These are phyloP conservation scores for Daldinia concentrica DNA, from an alignment of 495 filamentous ascomycete species.

Conservation along the genomic window DNA sequence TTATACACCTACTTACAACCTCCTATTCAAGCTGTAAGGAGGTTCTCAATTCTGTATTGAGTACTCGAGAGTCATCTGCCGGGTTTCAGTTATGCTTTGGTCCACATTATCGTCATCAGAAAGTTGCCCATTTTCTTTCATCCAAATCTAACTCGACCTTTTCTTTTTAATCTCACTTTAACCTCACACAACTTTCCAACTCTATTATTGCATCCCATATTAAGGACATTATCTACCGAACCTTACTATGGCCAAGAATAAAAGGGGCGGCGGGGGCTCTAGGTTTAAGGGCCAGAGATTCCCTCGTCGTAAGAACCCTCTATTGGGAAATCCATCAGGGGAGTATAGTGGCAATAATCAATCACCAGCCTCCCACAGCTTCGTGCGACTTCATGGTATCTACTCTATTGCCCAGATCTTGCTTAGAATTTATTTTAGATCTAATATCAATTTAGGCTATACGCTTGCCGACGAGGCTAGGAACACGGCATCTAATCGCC, in stretches of 20 bases:
- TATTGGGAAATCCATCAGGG: constrained; percentile 10
- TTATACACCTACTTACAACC: not conserved
- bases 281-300: constrained; percentile 24
- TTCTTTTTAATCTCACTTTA: not conserved
- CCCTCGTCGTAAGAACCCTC: constrained; percentile 6
- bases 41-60: not conserved
- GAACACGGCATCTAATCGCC: constrained; percentile 71
- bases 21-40: not conserved
- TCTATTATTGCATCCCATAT: constrained; percentile 1
- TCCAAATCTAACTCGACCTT: constrained; percentile 3
- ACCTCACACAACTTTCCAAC: not conserved
- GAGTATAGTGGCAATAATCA: constrained; percentile 28
- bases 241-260: constrained; percentile 29
- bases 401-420: not conserved
- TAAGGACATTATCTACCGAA: not conserved
- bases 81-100: constrained; percentile 14
- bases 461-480: constrained; percentile 80
- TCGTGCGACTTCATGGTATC: constrained; percentile 27
- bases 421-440: not conserved
- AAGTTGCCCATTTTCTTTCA: constrained; percentile 8
- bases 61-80: not conserved
- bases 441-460: constrained; percentile 52
- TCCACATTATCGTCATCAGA: constrained; percentile 40
- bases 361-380: not conserved
- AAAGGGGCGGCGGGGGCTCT: constrained; percentile 14